phyloP scores from a whole-genome alignment of 2,329 filamentous ascomycete species.

The Exserohilum turcica region DNA sequence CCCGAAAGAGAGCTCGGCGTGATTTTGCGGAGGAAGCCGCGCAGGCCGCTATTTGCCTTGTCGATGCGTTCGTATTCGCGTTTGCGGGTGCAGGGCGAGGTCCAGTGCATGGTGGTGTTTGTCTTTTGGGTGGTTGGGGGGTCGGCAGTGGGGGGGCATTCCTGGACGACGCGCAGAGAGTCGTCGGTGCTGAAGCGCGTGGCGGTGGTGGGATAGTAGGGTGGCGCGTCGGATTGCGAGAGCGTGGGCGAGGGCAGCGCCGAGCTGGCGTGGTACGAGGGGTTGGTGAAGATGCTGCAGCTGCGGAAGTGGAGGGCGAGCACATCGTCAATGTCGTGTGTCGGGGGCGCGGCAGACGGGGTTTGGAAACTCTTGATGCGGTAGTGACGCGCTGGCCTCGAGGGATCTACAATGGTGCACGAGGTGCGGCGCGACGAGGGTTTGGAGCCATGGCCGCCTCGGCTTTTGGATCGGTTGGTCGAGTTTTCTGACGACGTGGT shows the following conservation, averaged over 20 bases:
- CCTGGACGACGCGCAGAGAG: constrained; percentile 15
- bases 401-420: constrained; percentile 42
- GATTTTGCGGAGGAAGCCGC: constrained; percentile 39
- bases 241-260: constrained; percentile 28
- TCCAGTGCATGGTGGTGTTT: constrained; percentile 47
- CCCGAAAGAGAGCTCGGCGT: constrained; percentile 43
- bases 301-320: constrained; percentile 48
- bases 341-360: constrained; percentile 24
- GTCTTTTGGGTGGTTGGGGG: constrained; percentile 9
- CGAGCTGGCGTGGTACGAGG: constrained; percentile 34
- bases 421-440: constrained; percentile 45
- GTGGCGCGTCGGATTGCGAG: constrained; percentile 23
- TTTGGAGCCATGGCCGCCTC: constrained; percentile 36
- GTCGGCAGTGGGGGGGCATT: neutral
- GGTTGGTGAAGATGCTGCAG: constrained; percentile 43
- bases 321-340: constrained; percentile 47
- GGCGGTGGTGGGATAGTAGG: constrained; percentile 10
- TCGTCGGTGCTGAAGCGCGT: constrained; percentile 28
- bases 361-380: constrained; percentile 43
- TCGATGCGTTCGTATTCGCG: constrained; percentile 48
- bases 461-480: constrained; percentile 33
- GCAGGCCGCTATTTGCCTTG: constrained; percentile 44
- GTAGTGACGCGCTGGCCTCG: constrained; percentile 43
- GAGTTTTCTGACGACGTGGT: constrained; percentile 39
- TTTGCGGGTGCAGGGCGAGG: constrained; percentile 41